phyloP scores from a whole-genome alignment of 1,284 basidiomycete genomes.

The Leucoagaricus sp. region DNA sequence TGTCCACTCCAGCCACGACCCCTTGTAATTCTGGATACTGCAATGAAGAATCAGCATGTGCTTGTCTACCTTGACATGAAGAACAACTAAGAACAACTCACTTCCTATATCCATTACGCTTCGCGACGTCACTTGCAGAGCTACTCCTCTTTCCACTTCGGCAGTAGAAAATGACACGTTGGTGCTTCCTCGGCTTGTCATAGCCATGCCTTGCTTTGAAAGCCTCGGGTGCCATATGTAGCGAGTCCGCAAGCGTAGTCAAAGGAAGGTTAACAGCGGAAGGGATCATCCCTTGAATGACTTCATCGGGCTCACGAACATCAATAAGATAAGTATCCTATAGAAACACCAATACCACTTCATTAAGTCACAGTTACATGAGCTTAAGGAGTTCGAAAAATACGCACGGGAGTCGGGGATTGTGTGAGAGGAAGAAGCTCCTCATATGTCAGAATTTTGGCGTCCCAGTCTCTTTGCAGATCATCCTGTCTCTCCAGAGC shows the following conservation, averaged over 20 bases:
- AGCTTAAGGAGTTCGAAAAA: neutral
- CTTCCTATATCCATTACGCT: constrained; percentile 84
- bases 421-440: constrained; percentile 84
- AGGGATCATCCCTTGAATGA: constrained; percentile 93
- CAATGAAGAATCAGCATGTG: neutral
- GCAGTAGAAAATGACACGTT: constrained; percentile 94
- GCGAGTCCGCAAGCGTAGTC: constrained; percentile 71
- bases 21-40: constrained; percentile 85
- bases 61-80: neutral
- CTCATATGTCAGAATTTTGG: constrained; percentile 74
- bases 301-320: constrained; percentile 94
- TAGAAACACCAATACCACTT: neutral
- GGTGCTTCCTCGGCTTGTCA: constrained; percentile 73
- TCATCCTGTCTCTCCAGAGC: constrained; percentile 45
- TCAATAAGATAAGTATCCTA: constrained; percentile 87
- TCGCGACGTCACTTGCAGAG: constrained; percentile 84
- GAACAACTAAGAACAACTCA: constrained; percentile 38
- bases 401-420: constrained; percentile 77
- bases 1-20: constrained; percentile 94
- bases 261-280: constrained; percentile 94
- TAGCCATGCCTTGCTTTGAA: constrained; percentile 83
- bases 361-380: neutral
- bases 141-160: constrained; percentile 87
- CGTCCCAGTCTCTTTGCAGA: constrained; percentile 69
- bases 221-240: constrained; percentile 59